phyloP scores from a whole-genome alignment of 257 asterid genomes.

The Fraxinus americana region DNA sequence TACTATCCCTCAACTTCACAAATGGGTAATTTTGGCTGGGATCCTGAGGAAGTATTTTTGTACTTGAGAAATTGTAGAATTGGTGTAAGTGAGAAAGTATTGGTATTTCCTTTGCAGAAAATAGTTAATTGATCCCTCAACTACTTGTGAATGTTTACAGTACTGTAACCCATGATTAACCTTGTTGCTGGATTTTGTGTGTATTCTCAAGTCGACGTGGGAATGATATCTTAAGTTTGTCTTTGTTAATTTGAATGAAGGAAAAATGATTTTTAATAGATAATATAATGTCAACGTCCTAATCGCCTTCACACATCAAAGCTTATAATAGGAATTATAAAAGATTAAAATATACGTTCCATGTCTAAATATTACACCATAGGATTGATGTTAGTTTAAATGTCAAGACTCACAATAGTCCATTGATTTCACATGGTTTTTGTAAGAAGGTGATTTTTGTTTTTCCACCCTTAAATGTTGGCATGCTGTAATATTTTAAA shows the following conservation, averaged over 20 bases:
- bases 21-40: constrained; percentile 54
- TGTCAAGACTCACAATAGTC: background rate
- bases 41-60: constrained; percentile 62
- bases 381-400: background rate
- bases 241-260: background rate
- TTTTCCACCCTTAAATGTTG: constrained; percentile 5
- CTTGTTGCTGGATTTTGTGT: background rate
- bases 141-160: background rate
- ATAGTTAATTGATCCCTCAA: constrained; percentile 46
- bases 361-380: background rate
- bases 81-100: constrained; percentile 54
- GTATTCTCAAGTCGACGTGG: background rate
- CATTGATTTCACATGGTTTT: constrained; percentile 1
- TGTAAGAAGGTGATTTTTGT: constrained; percentile 42
- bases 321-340: background rate
- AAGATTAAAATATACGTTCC: background rate
- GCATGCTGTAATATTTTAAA: background rate
- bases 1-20: constrained; percentile 62
- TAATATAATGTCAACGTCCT: too few relatives aligned
- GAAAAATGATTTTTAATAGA: too few relatives aligned
- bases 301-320: background rate
- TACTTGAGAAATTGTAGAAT: constrained; percentile 51
- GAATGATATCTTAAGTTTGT: background rate
- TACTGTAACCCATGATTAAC: background rate
- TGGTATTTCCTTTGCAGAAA: constrained; percentile 69